Evolutionary conservation across 2,329 filamentous ascomycete genomes (phyloP).

Genomic region (Sporothrix brunneoviolacea): DNA sequence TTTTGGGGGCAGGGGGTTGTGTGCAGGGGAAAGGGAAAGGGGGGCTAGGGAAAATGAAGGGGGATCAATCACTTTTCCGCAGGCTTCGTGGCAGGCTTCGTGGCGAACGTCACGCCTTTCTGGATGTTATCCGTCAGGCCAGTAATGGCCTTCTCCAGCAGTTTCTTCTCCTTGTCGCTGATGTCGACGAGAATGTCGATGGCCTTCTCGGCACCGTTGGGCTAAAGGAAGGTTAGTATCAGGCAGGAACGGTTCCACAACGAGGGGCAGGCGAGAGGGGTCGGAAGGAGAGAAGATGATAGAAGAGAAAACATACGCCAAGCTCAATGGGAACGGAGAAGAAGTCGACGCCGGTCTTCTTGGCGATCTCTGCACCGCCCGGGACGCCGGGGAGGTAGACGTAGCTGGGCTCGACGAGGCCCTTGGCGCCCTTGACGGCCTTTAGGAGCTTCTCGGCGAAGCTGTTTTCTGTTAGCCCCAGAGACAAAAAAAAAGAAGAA

Average conservation of each 20-base stretch:
- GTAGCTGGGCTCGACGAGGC: conserved; percentile 89
- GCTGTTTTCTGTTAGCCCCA: conserved; percentile 35
- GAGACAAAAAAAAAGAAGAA: not conserved
- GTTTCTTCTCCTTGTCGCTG: conserved; percentile 81
- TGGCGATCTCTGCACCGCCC: conserved; percentile 78
- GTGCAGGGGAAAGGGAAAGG: conserved; percentile 2
- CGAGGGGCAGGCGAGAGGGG: no score
- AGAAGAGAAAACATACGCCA: conserved; percentile 60
- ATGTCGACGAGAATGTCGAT: conserved; percentile 69
- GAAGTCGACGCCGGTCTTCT: conserved; percentile 80
- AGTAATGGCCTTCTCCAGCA: conserved; percentile 67
- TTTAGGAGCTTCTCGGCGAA: conserved; percentile 93
- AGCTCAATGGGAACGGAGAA: conserved; percentile 96
- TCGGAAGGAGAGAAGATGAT: not conserved
- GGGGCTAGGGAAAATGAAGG: conserved; percentile 6
- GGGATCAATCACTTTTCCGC: conserved; percentile 71
- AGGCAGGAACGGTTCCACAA: not conserved
- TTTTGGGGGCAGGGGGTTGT: not conserved
- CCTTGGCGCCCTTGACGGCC: conserved; percentile 82
- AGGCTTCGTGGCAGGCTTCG: conserved; percentile 79
- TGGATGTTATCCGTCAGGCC: conserved; percentile 88
- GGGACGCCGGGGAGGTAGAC: conserved; percentile 88
- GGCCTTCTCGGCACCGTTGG: conserved; percentile 78
- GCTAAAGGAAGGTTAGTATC: conserved; percentile 43
- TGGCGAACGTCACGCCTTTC: conserved; percentile 86